Percentiles rank a stretch among this genome's conserved stretches.
phyloP scores from a whole-genome alignment of 2,329 filamentous ascomycete species.

The Diplodia corticola region DNA sequence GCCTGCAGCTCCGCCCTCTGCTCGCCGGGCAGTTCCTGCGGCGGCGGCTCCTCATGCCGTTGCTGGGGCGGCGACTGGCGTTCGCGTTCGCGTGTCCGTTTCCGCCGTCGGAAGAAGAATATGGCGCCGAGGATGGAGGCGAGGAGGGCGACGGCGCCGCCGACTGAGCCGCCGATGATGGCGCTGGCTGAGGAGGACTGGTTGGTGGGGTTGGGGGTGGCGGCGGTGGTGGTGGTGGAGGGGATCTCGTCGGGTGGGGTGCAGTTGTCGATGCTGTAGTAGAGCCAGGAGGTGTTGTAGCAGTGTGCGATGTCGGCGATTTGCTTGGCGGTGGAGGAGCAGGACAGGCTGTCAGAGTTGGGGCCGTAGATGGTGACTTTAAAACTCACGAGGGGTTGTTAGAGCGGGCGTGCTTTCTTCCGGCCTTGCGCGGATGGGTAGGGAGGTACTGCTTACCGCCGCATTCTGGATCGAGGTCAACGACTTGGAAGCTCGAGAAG shows the following conservation, averaged over 20 bases:
- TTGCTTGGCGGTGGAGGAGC: not conserved
- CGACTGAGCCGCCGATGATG: not conserved
- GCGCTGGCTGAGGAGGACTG: not conserved
- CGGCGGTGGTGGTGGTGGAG: conserved; percentile 35
- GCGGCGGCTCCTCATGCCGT: too few relatives aligned
- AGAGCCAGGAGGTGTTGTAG: conserved; percentile 6
- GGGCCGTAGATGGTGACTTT: conserved; percentile 13
- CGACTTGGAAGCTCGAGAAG: conserved; percentile 5
- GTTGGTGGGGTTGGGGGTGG: not conserved
- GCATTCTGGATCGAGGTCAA: not conserved
- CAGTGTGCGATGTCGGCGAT: not conserved
- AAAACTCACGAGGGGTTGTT: too few relatives aligned
- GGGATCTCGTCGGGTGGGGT: not conserved
- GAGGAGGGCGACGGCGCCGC: not conserved
- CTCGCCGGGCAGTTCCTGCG: too few relatives aligned
- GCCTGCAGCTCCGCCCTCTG: too few relatives aligned
- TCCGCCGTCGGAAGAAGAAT: not conserved
- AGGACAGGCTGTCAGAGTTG: not conserved
- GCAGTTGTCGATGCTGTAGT: conserved; percentile 11
- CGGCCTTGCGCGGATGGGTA: too few relatives aligned
- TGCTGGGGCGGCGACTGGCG: too few relatives aligned
- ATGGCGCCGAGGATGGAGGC: not conserved
- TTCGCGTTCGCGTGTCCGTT: not conserved
- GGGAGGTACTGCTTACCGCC: not conserved
- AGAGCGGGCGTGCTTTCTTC: too few relatives aligned